Percentiles rank a stretch among this genome's conserved stretches.
phyloP scores from a whole-genome alignment of 1,284 basidiomycete genomes.

The Cutaneotrichosporon sp. region DNA sequence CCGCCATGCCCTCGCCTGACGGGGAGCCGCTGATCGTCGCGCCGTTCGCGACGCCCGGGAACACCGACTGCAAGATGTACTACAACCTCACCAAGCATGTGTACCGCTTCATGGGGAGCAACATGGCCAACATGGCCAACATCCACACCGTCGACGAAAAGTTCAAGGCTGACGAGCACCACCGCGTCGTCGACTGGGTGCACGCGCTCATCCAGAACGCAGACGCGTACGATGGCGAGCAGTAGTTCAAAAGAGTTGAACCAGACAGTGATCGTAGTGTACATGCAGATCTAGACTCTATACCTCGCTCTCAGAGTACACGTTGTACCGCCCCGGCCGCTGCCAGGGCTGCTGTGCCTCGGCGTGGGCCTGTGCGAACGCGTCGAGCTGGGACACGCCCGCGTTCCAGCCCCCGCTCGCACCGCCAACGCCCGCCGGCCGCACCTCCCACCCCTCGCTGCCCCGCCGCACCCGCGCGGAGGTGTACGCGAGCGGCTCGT shows the following conservation, averaged over 20 bases:
- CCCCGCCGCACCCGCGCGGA: conserved; percentile 60
- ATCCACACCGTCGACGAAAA: conserved; percentile 53
- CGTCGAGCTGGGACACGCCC: neutral
- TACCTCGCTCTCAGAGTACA: conserved; percentile 17
- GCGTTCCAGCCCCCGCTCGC: conserved; percentile 3
- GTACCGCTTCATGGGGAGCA: conserved; percentile 46
- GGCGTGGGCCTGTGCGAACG: neutral
- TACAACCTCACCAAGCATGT: conserved; percentile 51
- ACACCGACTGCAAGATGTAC: conserved; percentile 49
- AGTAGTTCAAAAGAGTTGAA: conserved; percentile 26
- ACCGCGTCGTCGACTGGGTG: conserved; percentile 38
- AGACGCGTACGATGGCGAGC: conserved; percentile 44
- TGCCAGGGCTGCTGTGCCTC: conserved; percentile 22
- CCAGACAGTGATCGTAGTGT: conserved; percentile 4
- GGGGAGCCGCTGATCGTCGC: conserved; percentile 45
- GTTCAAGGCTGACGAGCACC: conserved; percentile 38
- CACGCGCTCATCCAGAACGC: conserved; percentile 52
- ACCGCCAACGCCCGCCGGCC: conserved; percentile 26
- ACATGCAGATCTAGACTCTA: conserved; percentile 13
- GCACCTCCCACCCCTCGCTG: conserved; percentile 77
- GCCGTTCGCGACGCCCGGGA: conserved; percentile 39
- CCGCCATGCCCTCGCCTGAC: conserved; percentile 36
- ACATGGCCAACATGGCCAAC: conserved; percentile 15
- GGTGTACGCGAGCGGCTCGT: conserved; percentile 21
- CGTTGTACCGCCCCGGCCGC: conserved; percentile 22